A percentile compares a stretch with the other conserved stretches of the same genome.
Evolutionary conservation across 2,329 filamentous ascomycete genomes (phyloP).

Genomic region (Aspergillus sp.): DNA sequence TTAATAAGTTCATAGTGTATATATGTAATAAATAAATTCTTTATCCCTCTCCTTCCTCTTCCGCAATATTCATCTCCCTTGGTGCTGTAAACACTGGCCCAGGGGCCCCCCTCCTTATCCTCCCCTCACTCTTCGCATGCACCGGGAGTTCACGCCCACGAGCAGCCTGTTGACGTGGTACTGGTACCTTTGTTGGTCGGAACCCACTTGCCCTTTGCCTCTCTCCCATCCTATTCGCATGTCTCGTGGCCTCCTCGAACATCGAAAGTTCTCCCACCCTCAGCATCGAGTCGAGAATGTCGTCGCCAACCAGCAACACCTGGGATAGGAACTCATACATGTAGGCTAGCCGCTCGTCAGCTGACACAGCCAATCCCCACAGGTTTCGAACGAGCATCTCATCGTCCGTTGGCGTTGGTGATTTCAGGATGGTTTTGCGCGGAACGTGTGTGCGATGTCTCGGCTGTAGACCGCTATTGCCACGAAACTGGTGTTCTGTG

Average conservation of each 20-base stretch:
- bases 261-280: conserved; percentile 6
- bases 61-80: background rate
- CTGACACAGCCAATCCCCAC: conserved; percentile 2
- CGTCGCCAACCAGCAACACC: conserved; percentile 1
- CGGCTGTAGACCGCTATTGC: background rate
- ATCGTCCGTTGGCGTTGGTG: conserved; percentile 14
- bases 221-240: background rate
- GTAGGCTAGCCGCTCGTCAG: conserved; percentile 9
- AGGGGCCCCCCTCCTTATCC: background rate
- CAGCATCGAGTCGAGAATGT: conserved; percentile 9
- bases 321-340: conserved; percentile 8
- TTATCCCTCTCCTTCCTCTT: background rate
- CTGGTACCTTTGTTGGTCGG: background rate
- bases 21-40: background rate
- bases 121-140: background rate
- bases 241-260: background rate
- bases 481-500: background rate
- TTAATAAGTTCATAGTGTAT: background rate
- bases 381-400: conserved; percentile 17
- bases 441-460: background rate
- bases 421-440: conserved; percentile 14
- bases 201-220: background rate
- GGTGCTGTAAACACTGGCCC: background rate
- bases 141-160: background rate
- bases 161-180: background rate